These are phyloP conservation scores for Psidium friedrichsthalianum DNA, from an alignment of 345 rosid species.

Conservation along the genomic window DNA sequence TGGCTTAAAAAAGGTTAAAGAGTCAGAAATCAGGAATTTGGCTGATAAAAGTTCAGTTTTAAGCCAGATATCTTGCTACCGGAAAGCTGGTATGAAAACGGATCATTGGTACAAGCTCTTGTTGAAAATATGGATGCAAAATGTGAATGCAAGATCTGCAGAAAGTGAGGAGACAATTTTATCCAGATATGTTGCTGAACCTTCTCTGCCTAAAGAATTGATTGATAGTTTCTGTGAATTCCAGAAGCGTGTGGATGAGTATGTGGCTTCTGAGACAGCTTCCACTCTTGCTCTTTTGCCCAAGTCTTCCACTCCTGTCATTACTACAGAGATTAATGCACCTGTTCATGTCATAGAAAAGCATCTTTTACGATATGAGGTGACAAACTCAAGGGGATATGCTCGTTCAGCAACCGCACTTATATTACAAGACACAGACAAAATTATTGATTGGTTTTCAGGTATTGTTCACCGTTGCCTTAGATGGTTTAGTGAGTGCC, in stretches of 20 bases:
- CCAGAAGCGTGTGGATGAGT: slow-evolving; percentile 45
- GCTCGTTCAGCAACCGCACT: slow-evolving; percentile 38
- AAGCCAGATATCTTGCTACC: slow-evolving; percentile 55
- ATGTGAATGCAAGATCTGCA: slow-evolving; percentile 31
- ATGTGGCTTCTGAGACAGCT: slow-evolving; percentile 69
- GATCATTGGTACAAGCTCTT: slow-evolving; percentile 87
- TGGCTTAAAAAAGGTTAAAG: slow-evolving; percentile 85
- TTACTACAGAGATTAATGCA: slow-evolving; percentile 43
- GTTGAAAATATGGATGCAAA: slow-evolving; percentile 70
- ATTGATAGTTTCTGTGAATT: slow-evolving; percentile 67
- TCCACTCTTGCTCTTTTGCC: slow-evolving; percentile 47
- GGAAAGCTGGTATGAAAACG: slow-evolving; percentile 83
- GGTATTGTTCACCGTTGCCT: slow-evolving; percentile 68
- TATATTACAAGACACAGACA: slow-evolving; percentile 52
- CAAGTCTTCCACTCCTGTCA: slow-evolving; percentile 17
- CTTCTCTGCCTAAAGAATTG: slow-evolving; percentile 64
- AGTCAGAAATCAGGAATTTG: slow-evolving; percentile 79
- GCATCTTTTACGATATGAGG: slow-evolving; percentile 66
- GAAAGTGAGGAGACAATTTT: slow-evolving; percentile 51
- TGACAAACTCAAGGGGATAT: slow-evolving; percentile 49
- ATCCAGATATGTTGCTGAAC: slow-evolving; percentile 64
- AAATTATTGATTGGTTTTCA: slow-evolving; percentile 74
- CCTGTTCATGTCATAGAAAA: slow-evolving; percentile 60
- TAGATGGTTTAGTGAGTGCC: slow-evolving; percentile 54
- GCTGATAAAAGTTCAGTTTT: slow-evolving; percentile 53